phyloP scores from a whole-genome alignment of 176 grass and related monocot genomes.

The Thinopyrum elongatum region DNA sequence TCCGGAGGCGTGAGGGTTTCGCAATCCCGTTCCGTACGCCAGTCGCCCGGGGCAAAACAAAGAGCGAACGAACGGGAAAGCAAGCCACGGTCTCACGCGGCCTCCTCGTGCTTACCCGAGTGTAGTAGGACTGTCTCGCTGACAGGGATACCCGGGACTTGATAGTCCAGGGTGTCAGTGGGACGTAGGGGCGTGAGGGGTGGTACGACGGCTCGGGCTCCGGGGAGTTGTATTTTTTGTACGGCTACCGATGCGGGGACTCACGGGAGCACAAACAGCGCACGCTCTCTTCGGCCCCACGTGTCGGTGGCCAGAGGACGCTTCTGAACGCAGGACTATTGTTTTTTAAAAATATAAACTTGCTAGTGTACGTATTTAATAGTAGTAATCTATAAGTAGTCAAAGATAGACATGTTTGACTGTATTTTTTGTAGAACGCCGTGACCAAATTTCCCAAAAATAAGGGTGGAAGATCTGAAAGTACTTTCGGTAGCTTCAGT shows the following conservation, averaged over 20 bases:
- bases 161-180: not conserved
- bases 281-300: too few relatives aligned
- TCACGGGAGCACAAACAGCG: not conserved
- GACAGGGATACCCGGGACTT: rapidly evolving
- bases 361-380: too few relatives aligned
- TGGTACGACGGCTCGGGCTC: not conserved
- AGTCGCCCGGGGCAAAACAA: not conserved
- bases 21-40: slow-evolving; percentile 26
- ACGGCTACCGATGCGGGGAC: not conserved
- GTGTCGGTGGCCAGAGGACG: too few relatives aligned
- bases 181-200: rapidly evolving
- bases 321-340: too few relatives aligned
- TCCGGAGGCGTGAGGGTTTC: slow-evolving; percentile 30
- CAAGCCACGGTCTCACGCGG: not conserved
- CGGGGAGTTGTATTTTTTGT: not conserved
- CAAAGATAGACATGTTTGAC: too few relatives aligned
- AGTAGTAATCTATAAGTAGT: too few relatives aligned
- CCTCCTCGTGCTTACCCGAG: rapidly evolving
- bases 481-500: too few relatives aligned
- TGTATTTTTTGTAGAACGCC: too few relatives aligned
- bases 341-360: too few relatives aligned
- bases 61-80: not conserved
- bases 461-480: too few relatives aligned
- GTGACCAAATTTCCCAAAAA: too few relatives aligned
- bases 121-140: rapidly evolving